phyloP scores from a whole-genome alignment of 2,329 filamentous ascomycete species.

The Phaeosphaeria sp. region DNA sequence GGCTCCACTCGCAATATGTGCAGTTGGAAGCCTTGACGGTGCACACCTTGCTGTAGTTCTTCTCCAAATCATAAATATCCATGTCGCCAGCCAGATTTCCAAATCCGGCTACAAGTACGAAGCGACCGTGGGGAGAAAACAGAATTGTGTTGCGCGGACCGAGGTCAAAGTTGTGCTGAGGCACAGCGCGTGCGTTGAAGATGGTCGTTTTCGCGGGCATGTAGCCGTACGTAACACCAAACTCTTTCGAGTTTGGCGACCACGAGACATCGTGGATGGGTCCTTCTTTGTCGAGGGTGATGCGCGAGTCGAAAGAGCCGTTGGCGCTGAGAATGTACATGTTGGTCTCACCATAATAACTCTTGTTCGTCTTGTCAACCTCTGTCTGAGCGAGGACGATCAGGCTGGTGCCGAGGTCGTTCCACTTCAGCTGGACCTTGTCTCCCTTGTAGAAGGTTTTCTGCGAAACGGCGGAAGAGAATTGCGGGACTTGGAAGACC shows the following conservation, averaged over 20 bases:
- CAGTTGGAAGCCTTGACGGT: slow-evolving; percentile 96
- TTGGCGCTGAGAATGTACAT: slow-evolving; percentile 93
- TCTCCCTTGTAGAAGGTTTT: slow-evolving; percentile 99
- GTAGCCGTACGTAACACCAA: slow-evolving; percentile 95
- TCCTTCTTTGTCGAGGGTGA: slow-evolving; percentile 93
- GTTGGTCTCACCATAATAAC: slow-evolving; percentile 98
- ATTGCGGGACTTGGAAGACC: slow-evolving; percentile 91
- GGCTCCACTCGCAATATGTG: slow-evolving; percentile 96
- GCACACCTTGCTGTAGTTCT: slow-evolving; percentile 88
- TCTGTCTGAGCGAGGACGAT: slow-evolving; percentile 97
- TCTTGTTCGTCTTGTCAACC: slow-evolving; percentile 97
- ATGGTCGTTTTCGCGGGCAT: slow-evolving; percentile 99
- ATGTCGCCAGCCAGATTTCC: slow-evolving; percentile 97
- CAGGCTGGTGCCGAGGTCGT: slow-evolving; percentile 85
- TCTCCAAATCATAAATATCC: slow-evolving; percentile 95
- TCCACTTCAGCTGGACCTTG: slow-evolving; percentile 99
- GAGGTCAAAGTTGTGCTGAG: slow-evolving; percentile 84
- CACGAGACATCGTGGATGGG: slow-evolving; percentile 98
- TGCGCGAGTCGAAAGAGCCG: slow-evolving; percentile 88
- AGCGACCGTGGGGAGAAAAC: slow-evolving; percentile 92
- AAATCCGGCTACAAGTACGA: slow-evolving; percentile 93
- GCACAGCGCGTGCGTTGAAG: slow-evolving; percentile 87
- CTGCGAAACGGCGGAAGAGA: slow-evolving; percentile 82
- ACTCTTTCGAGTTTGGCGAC: slow-evolving; percentile 97
- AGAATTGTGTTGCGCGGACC: slow-evolving; percentile 91